Conservation (phyloP, 495 filamentous ascomycete genomes). For the Penicillium coffeae region DNA sequence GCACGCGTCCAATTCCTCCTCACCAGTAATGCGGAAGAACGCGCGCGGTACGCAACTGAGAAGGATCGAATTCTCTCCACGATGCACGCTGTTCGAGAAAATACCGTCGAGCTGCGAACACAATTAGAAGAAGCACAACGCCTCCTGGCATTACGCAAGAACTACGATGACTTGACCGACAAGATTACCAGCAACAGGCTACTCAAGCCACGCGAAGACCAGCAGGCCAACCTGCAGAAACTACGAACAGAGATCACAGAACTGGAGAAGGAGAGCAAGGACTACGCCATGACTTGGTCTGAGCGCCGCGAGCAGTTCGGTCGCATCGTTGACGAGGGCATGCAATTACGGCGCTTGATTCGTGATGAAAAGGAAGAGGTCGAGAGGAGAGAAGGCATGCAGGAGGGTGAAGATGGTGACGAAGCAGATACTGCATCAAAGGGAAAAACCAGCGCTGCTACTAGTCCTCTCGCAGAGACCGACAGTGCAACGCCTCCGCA, state of each 20-base stretch:
- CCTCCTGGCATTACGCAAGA: conserved; percentile 72
- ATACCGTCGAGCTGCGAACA: conserved; percentile 63
- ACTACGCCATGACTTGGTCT: conserved; percentile 78
- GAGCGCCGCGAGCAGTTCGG: conserved; percentile 87
- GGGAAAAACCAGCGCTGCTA: conserved; percentile 50
- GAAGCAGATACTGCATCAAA: conserved; percentile 58
- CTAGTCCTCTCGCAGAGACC: conserved; percentile 64
- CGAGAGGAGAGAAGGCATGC: conserved; percentile 73
- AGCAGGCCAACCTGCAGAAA: conserved; percentile 70
- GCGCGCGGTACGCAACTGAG: conserved; percentile 78
- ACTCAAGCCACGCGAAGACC: conserved; percentile 78
- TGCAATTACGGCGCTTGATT: conserved; percentile 78
- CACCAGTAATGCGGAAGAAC: conserved; percentile 77
- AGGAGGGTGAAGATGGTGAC: conserved; percentile 67
- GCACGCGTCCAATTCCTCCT: conserved; percentile 83
- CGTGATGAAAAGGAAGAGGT: conserved; percentile 93
- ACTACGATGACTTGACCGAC: conserved; percentile 79
- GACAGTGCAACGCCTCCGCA: conserved; percentile 46
- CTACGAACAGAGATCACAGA: conserved; percentile 84
- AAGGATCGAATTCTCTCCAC: conserved; percentile 70
- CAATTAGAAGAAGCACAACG: conserved; percentile 74
- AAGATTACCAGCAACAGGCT: conserved; percentile 80
- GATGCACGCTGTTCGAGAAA: conserved; percentile 72
- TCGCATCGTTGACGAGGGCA: conserved; percentile 85
- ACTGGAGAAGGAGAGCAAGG: conserved; percentile 75